phyloP scores from a whole-genome alignment of 1,139 yeast species.

The Debaryomyces coudertii region DNA sequence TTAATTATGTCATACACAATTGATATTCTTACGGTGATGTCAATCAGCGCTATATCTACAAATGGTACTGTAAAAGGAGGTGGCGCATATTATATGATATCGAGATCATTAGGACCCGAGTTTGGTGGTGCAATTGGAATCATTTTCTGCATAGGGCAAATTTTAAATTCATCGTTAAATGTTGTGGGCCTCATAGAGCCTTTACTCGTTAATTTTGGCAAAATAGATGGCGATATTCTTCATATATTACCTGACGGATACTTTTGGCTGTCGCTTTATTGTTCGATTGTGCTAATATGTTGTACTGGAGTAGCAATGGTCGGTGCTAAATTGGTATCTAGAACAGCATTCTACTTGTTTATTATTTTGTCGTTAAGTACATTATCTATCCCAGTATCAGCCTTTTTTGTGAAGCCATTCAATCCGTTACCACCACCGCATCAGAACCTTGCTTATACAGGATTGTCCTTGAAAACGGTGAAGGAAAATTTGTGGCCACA shows the following conservation, averaged over 20 bases:
- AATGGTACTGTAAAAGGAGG: conserved; percentile 86
- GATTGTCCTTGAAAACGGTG: conserved; percentile 69
- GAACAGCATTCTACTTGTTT: conserved; percentile 78
- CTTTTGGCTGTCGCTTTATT: conserved; percentile 61
- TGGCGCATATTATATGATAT: conserved; percentile 83
- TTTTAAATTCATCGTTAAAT: conserved; percentile 72
- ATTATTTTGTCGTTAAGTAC: conserved; percentile 72
- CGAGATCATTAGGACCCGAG: conserved; percentile 78
- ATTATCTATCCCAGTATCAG: conserved; percentile 79
- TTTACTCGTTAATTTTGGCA: conserved; percentile 65
- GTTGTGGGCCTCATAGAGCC: conserved; percentile 84
- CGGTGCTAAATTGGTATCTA: conserved; percentile 82
- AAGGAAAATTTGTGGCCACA: conserved; percentile 69
- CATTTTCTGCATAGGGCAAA: conserved; percentile 77
- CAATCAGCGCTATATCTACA: conserved; percentile 78
- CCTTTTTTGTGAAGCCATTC: conserved; percentile 61
- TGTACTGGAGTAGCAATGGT: conserved; percentile 81
- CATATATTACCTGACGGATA: conserved; percentile 56
- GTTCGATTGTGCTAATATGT: conserved; percentile 63
- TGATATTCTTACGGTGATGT: conserved; percentile 68
- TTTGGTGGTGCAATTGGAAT: conserved; percentile 85
- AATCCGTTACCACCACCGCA: conserved; percentile 49
- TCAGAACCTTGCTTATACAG: conserved; percentile 62
- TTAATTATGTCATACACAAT: conserved; percentile 65
- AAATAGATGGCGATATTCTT: conserved; percentile 56